Conservation (phyloP, 2,329 filamentous ascomycete genomes). For the Fusarium poae region DNA sequence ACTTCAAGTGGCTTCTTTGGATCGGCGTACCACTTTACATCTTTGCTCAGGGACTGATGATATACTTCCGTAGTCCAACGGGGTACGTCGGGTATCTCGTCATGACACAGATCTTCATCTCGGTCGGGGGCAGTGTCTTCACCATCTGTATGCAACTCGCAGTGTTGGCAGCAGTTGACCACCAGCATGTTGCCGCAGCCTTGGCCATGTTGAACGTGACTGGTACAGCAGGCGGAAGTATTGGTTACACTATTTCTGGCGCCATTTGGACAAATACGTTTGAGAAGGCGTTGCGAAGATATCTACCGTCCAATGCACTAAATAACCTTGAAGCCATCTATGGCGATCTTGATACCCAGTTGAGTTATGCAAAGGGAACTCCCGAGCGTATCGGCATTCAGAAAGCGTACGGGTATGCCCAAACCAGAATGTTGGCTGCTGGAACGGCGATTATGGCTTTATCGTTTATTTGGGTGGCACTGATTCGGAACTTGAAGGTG, state of each 20-base stretch:
- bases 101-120: conserved; percentile 67
- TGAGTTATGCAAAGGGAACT: conserved; percentile 11
- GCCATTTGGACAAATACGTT: conserved; percentile 60
- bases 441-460: conserved; percentile 40
- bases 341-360: conserved; percentile 7
- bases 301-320: conserved; percentile 1
- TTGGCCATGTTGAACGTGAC: conserved; percentile 60
- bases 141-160: conserved; percentile 68
- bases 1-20: conserved; percentile 63
- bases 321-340: conserved; percentile 7
- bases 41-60: conserved; percentile 59
- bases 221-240: conserved; percentile 59
- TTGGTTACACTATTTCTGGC: conserved; percentile 59
- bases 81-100: conserved; percentile 62
- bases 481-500: conserved; percentile 41
- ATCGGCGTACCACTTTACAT: conserved; percentile 65
- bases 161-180: conserved; percentile 66
- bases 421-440: conserved; percentile 39
- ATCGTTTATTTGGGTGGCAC: conserved; percentile 35
- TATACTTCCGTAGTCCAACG: conserved; percentile 55
- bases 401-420: conserved; percentile 26
- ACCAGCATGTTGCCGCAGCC: conserved; percentile 65
- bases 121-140: conserved; percentile 66
- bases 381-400: conserved; percentile 21
- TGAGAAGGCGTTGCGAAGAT: conserved; percentile 7